Conservation (phyloP, 2,329 filamentous ascomycete genomes). For the Cercospora berteroae region DNA sequence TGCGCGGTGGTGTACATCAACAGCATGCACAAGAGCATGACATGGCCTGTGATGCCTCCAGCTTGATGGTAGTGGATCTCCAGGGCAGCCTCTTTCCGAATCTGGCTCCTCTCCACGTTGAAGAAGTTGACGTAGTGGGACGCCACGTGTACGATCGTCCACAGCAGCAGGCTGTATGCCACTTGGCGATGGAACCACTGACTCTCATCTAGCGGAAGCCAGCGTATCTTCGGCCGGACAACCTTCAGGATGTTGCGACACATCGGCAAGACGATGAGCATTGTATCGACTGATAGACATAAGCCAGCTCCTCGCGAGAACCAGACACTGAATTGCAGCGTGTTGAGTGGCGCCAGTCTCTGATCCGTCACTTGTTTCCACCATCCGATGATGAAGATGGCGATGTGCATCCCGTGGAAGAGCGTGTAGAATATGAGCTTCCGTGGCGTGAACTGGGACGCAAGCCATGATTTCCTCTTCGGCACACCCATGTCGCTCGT, state of each 20-base stretch:
- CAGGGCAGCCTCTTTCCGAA: slow-evolving; percentile 75
- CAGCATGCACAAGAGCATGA: slow-evolving; percentile 99
- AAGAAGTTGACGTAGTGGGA: slow-evolving; percentile 98
- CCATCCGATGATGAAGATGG: slow-evolving; percentile 41
- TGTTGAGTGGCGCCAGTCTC: slow-evolving; percentile 74
- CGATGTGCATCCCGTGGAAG: slow-evolving; percentile 41
- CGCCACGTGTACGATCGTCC: slow-evolving; percentile 71
- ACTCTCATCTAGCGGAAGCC: slow-evolving; percentile 91
- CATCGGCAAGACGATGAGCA: slow-evolving; percentile 88
- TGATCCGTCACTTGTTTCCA: slow-evolving; percentile 66
- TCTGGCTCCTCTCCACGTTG: slow-evolving; percentile 83
- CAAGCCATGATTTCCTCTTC: slow-evolving; percentile 35
- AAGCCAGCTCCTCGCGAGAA: slow-evolving; percentile 90
- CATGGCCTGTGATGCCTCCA: slow-evolving; percentile 89
- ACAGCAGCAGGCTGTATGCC: slow-evolving; percentile 83
- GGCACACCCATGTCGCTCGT: slow-evolving; percentile 21
- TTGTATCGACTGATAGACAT: slow-evolving; percentile 77
- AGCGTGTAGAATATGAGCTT: slow-evolving; percentile 40
- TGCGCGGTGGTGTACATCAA: slow-evolving; percentile 97
- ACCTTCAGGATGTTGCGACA: slow-evolving; percentile 85
- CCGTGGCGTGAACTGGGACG: slow-evolving; percentile 36
- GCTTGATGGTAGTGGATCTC: slow-evolving; percentile 89
- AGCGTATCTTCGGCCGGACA: slow-evolving; percentile 81
- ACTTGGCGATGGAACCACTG: slow-evolving; percentile 96
- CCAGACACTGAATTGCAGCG: slow-evolving; percentile 86